Percentiles rank a stretch among this genome's conserved stretches.
phyloP scores from a whole-genome alignment of 1,139 yeast species.

The Pichia kudriavzevii region DNA sequence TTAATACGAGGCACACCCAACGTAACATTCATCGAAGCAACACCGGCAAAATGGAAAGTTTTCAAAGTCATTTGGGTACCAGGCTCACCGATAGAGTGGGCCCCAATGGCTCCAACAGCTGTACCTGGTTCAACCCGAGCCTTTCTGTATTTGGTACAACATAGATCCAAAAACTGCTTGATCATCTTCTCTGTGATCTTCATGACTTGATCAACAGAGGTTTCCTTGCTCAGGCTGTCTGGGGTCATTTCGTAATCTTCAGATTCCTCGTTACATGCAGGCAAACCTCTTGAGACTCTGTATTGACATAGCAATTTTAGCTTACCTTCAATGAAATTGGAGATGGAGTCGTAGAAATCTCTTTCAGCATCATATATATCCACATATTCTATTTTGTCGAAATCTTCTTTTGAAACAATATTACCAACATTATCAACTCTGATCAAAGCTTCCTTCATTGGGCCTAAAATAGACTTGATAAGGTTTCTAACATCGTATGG shows the following conservation, averaged over 20 bases:
- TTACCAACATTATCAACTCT: constrained; percentile 72
- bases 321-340: constrained; percentile 52
- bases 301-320: constrained; percentile 49
- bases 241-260: too few species aligned
- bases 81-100: constrained; percentile 98
- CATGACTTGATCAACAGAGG: constrained; percentile 63
- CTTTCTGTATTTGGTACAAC: constrained; percentile 73
- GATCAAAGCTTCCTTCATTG: constrained; percentile 51
- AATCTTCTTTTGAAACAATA: constrained; percentile 37
- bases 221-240: constrained; percentile 31
- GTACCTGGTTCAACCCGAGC: constrained; percentile 99
- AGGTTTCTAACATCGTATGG: constrained; percentile 64
- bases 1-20: constrained; percentile 97
- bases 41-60: constrained; percentile 99
- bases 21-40: constrained; percentile 97
- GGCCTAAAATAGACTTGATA: constrained; percentile 49
- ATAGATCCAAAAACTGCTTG: constrained; percentile 62
- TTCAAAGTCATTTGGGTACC: constrained; percentile 99
- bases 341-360: constrained; percentile 66
- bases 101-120: constrained; percentile 99
- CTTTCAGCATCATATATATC: constrained; percentile 86
- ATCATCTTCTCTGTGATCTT: constrained; percentile 61
- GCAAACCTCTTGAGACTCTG: constrained; percentile 46
- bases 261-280: constrained; percentile 33
- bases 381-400: constrained; percentile 48